Conservation (phyloP, 2,329 filamentous ascomycete species). For the Rhexocercosporidium sp. region DNA sequence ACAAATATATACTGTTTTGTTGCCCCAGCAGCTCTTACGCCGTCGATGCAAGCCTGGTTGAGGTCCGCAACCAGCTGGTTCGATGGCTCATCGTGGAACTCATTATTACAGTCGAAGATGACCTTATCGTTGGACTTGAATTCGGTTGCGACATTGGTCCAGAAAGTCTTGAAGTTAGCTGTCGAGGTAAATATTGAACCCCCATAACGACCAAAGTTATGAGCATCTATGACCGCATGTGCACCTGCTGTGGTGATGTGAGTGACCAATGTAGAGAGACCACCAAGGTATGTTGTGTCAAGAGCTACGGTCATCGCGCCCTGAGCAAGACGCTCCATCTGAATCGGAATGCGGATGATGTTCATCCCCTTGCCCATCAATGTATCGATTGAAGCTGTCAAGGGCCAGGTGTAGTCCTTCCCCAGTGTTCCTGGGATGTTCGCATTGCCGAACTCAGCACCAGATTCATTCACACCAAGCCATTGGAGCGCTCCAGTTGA, state of each 20-base stretch:
- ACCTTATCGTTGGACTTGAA: constrained; percentile 44
- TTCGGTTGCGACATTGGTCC: constrained; percentile 46
- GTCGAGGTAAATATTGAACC: constrained; percentile 45
- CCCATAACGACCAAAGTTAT: constrained; percentile 57
- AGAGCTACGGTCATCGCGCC: constrained; percentile 50
- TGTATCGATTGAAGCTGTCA: constrained; percentile 24
- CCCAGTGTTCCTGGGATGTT: constrained; percentile 59
- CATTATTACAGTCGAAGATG: constrained; percentile 51
- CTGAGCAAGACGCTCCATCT: constrained; percentile 63
- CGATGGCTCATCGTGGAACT: constrained; percentile 49
- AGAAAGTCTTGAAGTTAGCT: constrained; percentile 46
- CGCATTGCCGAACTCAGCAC: constrained; percentile 65
- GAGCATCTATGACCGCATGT: constrained; percentile 54
- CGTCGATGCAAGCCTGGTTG: constrained; percentile 53
- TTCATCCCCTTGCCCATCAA: constrained; percentile 33
- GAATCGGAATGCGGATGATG: constrained; percentile 44
- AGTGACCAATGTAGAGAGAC: constrained; percentile 49
- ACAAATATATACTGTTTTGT: constrained; percentile 62
- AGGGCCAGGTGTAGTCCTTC: constrained; percentile 56
- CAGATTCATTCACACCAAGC: constrained; percentile 50
- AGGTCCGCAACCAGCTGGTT: constrained; percentile 47
- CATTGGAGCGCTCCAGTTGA: constrained; percentile 14
- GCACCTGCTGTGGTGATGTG: constrained; percentile 53
- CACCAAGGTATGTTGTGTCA: constrained; percentile 50
- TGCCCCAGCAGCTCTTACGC: constrained; percentile 49